A percentile compares a stretch with the other conserved stretches of the same genome.
Evolutionary conservation across 164 flowering plant species (phyloP).

Genomic region (Chloranthus sessilifolius): DNA sequence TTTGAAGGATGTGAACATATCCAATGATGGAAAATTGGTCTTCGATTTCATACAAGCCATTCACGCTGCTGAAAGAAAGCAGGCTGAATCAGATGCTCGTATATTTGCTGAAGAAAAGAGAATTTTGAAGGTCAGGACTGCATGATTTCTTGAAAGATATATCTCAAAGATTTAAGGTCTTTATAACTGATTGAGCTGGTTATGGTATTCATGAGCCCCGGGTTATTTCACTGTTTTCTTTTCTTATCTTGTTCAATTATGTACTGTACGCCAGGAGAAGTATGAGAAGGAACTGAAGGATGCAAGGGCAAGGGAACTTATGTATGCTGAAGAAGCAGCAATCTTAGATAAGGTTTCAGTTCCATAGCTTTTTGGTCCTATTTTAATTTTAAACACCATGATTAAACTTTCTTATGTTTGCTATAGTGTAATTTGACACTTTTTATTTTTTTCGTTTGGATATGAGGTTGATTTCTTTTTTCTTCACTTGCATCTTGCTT

Average conservation of each 20-base stretch:
- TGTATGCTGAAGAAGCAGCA: conserved; percentile 95
- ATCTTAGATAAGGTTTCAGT: conserved; percentile 74
- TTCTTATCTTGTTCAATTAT: not conserved
- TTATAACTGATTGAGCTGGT: not conserved
- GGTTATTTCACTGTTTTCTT: too few relatives aligned
- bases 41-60: conserved; percentile 86
- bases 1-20: conserved; percentile 36
- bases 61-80: conserved; percentile 88
- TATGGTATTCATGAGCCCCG: not conserved
- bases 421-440: not conserved
- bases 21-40: conserved; percentile 72
- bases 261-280: conserved; percentile 49
- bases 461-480: too few relatives aligned
- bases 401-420: too few relatives aligned
- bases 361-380: not conserved
- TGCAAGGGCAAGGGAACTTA: conserved; percentile 84
- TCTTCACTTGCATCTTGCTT: too few relatives aligned
- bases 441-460: not conserved
- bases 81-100: conserved; percentile 80
- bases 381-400: too few relatives aligned
- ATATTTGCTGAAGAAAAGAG: conserved; percentile 67
- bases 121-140: conserved; percentile 57
- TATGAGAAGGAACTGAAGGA: conserved; percentile 85
- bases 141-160: not conserved
- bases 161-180: too few relatives aligned